Base-by-base conservation (phyloP, 2,329 filamentous ascomycete genomes). In the Nigrospora oryzae region DNA sequence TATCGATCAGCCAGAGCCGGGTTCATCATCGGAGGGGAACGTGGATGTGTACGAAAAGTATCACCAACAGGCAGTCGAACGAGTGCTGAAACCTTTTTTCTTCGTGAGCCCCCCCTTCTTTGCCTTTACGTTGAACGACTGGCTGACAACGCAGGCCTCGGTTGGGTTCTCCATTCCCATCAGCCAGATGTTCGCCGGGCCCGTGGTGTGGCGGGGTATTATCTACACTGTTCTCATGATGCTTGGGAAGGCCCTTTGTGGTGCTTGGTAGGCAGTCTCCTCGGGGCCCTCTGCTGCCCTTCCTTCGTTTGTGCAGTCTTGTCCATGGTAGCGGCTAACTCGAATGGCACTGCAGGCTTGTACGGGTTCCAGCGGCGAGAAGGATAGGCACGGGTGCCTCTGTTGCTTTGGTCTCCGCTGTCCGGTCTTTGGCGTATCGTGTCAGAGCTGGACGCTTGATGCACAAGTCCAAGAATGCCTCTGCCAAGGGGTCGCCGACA, bases 151-250 rank as follows among this genome's bases (percentile, higher is more conserved):
- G 0, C 15, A 73, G 70, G 70, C 75, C 1, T 79, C 75, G 0
- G 84, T 91, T 33, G 86, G 86, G 0, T 90, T 91, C 57, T 83
- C 86, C 0, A 85, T 93, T 2, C 86, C 86, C 0, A 83, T 91
- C 30, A 77, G 74, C 0, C 64, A 77, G 6, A 80, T 93, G 70
- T 91, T 89, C 53, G 59, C 60, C 0, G 76, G 76, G 0, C 55
- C 64, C 0, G 70, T 86, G 0, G 63, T 89, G 2, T 93, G 85
- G 86, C 77, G 79, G 11, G 86, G 86, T 0, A 49, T 89, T 0
- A 71, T 89, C 1, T 93, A 90, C 54, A 71, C 83, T 0, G 50
- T 83, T 0, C 63, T 93, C 4, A 93, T 93, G 86, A 57, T 71
- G 1, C 42, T 86, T 2, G 73, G 66, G 4, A 86, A 86, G 55